A percentile compares a stretch with the other conserved stretches of the same genome.
Evolutionary conservation across 2,329 filamentous ascomycete species (phyloP).

Genomic region (Fusarium verrucosum): DNA sequence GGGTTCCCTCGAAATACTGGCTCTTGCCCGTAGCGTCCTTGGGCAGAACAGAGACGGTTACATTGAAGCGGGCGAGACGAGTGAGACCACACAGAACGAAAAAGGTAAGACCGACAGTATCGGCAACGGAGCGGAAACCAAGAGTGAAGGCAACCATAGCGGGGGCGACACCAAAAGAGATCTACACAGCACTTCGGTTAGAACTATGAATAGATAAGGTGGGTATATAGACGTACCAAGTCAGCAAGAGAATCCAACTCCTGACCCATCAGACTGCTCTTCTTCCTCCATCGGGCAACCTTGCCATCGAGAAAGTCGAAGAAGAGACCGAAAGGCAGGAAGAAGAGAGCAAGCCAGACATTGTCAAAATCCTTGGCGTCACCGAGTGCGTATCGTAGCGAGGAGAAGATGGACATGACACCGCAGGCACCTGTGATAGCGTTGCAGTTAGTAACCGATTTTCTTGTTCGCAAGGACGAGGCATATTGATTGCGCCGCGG

Average conservation of each 20-base stretch:
- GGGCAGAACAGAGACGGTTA: conserved; percentile 87
- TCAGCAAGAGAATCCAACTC: conserved; percentile 96
- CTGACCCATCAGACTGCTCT: conserved; percentile 97
- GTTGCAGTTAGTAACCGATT: conserved; percentile 7
- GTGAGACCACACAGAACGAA: conserved; percentile 96
- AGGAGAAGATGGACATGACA: conserved; percentile 95
- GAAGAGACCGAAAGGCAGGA: conserved; percentile 93
- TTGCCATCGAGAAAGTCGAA: conserved; percentile 99
- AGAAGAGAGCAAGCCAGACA: conserved; percentile 82
- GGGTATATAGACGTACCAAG: conserved; percentile 67
- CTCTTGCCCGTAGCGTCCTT: conserved; percentile 94
- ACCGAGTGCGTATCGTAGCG: conserved; percentile 89
- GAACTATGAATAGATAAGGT: not conserved
- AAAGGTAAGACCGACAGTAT: conserved; percentile 82
- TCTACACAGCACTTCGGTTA: conserved; percentile 60
- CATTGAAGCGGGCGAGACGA: conserved; percentile 95
- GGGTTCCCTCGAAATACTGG: conserved; percentile 95
- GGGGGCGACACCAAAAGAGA: conserved; percentile 94
- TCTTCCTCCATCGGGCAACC: conserved; percentile 94
- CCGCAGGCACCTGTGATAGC: conserved; percentile 74
- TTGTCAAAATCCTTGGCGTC: conserved; percentile 71
- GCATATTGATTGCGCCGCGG: not conserved
- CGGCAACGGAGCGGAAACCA: conserved; percentile 83
- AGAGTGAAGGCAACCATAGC: conserved; percentile 88
- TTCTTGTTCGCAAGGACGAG: too few species aligned